phyloP scores from a whole-genome alignment of 805 yeast genomes.

The Starmerella scarabaei region DNA sequence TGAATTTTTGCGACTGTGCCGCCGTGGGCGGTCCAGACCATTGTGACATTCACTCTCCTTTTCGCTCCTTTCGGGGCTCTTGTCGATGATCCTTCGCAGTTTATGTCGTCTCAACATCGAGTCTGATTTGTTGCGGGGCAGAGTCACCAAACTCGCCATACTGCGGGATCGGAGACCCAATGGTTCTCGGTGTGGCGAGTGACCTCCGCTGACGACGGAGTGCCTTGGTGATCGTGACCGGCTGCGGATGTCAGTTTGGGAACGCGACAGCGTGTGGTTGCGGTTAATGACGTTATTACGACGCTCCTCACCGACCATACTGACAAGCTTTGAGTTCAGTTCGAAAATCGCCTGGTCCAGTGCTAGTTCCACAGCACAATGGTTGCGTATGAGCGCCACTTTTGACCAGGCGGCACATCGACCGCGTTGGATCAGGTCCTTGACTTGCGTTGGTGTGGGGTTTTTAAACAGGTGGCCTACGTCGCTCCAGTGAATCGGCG shows the following conservation, averaged over 20 bases:
- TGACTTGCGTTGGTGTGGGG: conserved; percentile 66
- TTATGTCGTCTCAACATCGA: not conserved
- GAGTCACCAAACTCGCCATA: not conserved
- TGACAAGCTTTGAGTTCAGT: conserved; percentile 34
- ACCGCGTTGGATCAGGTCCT: conserved; percentile 63
- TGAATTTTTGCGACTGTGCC: too few species aligned
- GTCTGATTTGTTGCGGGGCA: not conserved
- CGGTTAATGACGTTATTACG: not conserved
- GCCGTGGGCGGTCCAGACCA: too few species aligned
- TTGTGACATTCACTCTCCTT: not conserved
- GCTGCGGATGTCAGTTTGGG: not conserved
- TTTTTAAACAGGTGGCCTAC: conserved; percentile 54
- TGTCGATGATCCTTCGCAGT: not conserved
- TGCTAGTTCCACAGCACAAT: conserved; percentile 79
- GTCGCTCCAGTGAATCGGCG: conserved; percentile 50
- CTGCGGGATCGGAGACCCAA: not conserved
- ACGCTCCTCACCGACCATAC: not conserved
- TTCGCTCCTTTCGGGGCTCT: not conserved
- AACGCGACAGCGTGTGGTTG: not conserved
- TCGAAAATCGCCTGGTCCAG: conserved; percentile 66
- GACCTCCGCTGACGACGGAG: not conserved
- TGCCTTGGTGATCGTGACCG: not conserved
- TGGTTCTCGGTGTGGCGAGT: not conserved
- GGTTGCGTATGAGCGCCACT: conserved; percentile 70
- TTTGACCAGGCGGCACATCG: conserved; percentile 93